These are phyloP conservation scores for Mortierella sp. DNA, from an alignment of 371 early-diverging fungal species.

Conservation along the genomic window DNA sequence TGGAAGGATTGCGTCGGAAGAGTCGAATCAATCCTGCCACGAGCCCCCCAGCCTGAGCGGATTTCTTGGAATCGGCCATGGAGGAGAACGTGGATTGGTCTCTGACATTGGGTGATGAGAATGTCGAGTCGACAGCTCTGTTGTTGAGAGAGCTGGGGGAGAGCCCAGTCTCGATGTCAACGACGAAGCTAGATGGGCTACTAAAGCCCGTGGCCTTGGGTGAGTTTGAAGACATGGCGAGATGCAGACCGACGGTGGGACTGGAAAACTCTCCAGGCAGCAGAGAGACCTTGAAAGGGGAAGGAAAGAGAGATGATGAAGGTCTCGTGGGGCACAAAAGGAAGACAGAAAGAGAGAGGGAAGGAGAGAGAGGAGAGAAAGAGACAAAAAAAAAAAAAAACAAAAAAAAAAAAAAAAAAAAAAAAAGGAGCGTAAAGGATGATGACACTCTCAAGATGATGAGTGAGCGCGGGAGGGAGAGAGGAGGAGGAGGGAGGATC, in stretches of 20 bases:
- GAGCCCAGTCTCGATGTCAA: constrained; percentile 31
- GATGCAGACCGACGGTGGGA: too few species aligned
- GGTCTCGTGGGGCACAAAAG: constrained; percentile 8
- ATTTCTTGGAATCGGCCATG: constrained; percentile 1
- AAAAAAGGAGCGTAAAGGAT: constrained; percentile 1
- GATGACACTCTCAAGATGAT: too few species aligned
- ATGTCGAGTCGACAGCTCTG: not conserved
- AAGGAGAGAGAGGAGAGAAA: not conserved
- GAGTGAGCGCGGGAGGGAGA: too few species aligned
- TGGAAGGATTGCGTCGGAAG: constrained; percentile 30
- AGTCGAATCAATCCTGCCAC: constrained; percentile 25
- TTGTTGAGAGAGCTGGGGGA: not conserved
- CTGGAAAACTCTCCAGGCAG: too few species aligned
- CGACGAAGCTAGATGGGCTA: constrained; percentile 10
- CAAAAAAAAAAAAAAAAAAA: constrained; percentile 1
- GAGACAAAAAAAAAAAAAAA: not conserved
- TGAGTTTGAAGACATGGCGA: not conserved
- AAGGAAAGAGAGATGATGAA: too few species aligned
- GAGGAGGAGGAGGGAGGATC: too few species aligned
- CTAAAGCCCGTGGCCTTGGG: not conserved
- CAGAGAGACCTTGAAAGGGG: too few species aligned
- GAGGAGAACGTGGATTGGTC: not conserved
- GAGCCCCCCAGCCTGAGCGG: constrained; percentile 4
- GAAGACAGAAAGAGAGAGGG: too few species aligned
- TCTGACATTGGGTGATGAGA: not conserved